phyloP scores from a whole-genome alignment of 768 basidiomycete genomes.

The Boletus tylopilopsis region DNA sequence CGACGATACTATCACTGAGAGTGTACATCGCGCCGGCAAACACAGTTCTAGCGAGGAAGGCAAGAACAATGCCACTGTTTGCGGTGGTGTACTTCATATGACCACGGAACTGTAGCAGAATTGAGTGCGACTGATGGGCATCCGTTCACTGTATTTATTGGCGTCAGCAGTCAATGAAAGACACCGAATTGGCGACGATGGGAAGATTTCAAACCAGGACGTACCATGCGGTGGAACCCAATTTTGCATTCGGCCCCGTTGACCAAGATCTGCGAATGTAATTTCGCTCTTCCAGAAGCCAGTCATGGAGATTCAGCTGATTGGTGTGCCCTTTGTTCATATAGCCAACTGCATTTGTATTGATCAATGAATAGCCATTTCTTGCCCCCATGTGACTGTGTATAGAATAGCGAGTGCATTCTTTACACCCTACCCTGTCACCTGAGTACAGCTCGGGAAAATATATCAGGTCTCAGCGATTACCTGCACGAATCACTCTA shows the following conservation, averaged over 20 bases:
- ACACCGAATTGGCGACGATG: background rate
- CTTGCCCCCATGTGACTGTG: too few species aligned
- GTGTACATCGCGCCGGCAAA: constrained; percentile 25
- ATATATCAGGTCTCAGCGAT: background rate
- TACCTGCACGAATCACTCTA: constrained; percentile 1
- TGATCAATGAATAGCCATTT: background rate
- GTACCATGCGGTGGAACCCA: constrained; percentile 7
- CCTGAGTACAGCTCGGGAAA: too few species aligned
- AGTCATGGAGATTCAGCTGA: too few species aligned
- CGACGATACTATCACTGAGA: constrained; percentile 27
- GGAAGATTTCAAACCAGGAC: background rate
- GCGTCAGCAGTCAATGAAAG: background rate
- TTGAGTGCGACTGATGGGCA: background rate
- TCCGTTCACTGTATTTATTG: constrained; percentile 9
- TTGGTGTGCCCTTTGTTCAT: too few species aligned
- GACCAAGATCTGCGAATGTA: background rate
- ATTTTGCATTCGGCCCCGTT: background rate
- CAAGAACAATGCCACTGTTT: constrained; percentile 8
- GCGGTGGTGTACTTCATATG: constrained; percentile 15
- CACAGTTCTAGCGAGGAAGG: constrained; percentile 7
- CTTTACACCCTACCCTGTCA: too few species aligned
- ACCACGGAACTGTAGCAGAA: background rate
- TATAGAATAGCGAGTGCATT: too few species aligned
- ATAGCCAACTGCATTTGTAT: too few species aligned
- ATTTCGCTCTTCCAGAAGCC: background rate